Percentiles rank a stretch among this genome's conserved stretches.
These are phyloP conservation scores for Symbiotaphrina buchneri DNA, from an alignment of 495 filamentous ascomycete species.

Conservation along the genomic window DNA sequence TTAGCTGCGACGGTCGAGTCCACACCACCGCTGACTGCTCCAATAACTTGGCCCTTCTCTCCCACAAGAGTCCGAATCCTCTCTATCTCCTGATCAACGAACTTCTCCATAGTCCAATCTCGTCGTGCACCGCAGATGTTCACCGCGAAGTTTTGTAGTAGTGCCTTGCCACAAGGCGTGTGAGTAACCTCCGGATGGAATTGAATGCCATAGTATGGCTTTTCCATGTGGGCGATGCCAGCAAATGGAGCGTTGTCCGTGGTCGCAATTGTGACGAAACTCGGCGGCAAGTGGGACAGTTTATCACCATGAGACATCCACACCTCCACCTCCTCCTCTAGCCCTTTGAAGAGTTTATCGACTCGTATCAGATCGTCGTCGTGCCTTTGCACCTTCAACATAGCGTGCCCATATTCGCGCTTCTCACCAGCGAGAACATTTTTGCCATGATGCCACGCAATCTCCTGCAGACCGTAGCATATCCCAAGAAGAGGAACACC, in stretches of 20 bases:
- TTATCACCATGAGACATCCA: conserved; percentile 89
- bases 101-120: conserved; percentile 68
- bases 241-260: conserved; percentile 59
- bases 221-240: conserved; percentile 51
- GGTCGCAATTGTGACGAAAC: conserved; percentile 48
- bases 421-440: conserved; percentile 54
- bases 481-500: conserved; percentile 56
- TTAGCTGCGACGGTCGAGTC: conserved; percentile 80
- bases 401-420: conserved; percentile 51
- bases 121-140: conserved; percentile 50
- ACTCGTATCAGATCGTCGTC: conserved; percentile 28
- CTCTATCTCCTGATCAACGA: conserved; percentile 54
- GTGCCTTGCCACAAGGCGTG: conserved; percentile 33
- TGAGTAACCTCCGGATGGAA: conserved; percentile 78
- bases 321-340: conserved; percentile 41
- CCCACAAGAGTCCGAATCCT: conserved; percentile 63
- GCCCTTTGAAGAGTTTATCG: conserved; percentile 46
- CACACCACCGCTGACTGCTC: conserved; percentile 75
- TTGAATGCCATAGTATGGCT: conserved; percentile 55
- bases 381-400: conserved; percentile 25
- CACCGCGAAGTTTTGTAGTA: conserved; percentile 65
- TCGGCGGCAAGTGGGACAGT: conserved; percentile 43
- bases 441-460: conserved; percentile 49
- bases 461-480: conserved; percentile 63
- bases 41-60: conserved; percentile 57